Evolutionary conservation across 1,139 yeast species (phyloP), one percentile per base, ranked within the genome.

Genomic region (Saccharomyces hybrid): DNA sequence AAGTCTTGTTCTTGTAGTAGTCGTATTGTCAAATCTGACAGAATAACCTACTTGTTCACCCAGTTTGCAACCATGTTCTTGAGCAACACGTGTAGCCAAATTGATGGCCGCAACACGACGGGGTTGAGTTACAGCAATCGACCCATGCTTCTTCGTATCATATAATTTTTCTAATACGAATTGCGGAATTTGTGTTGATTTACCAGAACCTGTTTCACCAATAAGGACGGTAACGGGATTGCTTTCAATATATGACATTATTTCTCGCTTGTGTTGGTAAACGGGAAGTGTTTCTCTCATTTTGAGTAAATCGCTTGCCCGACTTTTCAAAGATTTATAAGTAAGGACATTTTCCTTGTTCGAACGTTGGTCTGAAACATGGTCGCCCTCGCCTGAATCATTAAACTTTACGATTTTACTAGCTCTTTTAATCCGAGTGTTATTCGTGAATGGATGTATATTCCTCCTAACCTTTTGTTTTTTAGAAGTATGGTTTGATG

Each of bases 161-260:
- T 55, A 49, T 13, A 65, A 52, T 26, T 55, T 19, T 0, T 79
- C 78, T 73, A 85, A 77, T 41, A 93, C 71, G 64, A 93, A 89
- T 66, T 93, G 99, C 0, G 99, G 99, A 28, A 93, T 88, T 72
- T 93, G 99, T 0, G 99, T 93, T 3, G 99, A 93, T 69, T 93
- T 93, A 75, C 99, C 99, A 6, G 97, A 89, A 70, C 99, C 99
- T 0, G 99, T 93, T 63, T 93, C 98, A 70, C 99, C 99, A 66
- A 93, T 86, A 11, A 93, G 76, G 3, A 93, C 82, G 0, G 91
- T 83, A 3, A 89, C 95, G 58, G 79, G 84, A 62, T 85, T 80
- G 9, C 73, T 61, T 9, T 70, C 57, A 2, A 93, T 70, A 60
- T 83, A 81, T 13, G 78, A 73, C 57, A 86, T 66, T 27, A 93